Conservation (phyloP, 164 flowering plant genomes). For the Magnolia changhungtana region DNA sequence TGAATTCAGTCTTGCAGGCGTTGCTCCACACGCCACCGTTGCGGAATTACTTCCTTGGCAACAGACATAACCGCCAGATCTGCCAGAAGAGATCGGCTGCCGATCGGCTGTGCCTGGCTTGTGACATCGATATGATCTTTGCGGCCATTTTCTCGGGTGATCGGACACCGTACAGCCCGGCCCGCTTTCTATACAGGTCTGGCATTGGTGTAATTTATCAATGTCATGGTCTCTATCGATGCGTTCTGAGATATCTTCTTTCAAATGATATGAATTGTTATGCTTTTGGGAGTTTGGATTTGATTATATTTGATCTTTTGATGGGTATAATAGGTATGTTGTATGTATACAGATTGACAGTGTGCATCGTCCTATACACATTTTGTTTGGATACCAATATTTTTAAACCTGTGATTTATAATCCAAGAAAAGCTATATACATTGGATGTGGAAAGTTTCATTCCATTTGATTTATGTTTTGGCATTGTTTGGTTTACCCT, state of each 20-base stretch:
- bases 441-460: neutral
- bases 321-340: no score
- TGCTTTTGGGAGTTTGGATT: neutral
- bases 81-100: conserved; percentile 31
- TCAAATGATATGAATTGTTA: neutral
- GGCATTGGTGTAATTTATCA: conserved; percentile 1
- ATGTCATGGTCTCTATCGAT: neutral
- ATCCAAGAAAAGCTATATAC: neutral
- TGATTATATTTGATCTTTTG: neutral
- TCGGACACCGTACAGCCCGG: conserved; percentile 59
- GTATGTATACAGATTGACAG: no score
- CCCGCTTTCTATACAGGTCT: conserved; percentile 64
- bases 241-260: neutral
- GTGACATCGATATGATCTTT: conserved; percentile 45
- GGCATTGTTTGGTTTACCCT: neutral
- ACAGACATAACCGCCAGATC: conserved; percentile 34
- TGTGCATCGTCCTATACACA: no score
- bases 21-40: conserved; percentile 63
- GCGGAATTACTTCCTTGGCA: conserved; percentile 51
- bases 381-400: no score
- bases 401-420: no score
- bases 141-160: conserved; percentile 55
- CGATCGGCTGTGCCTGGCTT: conserved; percentile 44
- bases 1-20: conserved; percentile 69
- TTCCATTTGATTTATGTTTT: no score